Base-by-base conservation (phyloP, 2,329 filamentous ascomycete species). In the Fusarium citri region DNA sequence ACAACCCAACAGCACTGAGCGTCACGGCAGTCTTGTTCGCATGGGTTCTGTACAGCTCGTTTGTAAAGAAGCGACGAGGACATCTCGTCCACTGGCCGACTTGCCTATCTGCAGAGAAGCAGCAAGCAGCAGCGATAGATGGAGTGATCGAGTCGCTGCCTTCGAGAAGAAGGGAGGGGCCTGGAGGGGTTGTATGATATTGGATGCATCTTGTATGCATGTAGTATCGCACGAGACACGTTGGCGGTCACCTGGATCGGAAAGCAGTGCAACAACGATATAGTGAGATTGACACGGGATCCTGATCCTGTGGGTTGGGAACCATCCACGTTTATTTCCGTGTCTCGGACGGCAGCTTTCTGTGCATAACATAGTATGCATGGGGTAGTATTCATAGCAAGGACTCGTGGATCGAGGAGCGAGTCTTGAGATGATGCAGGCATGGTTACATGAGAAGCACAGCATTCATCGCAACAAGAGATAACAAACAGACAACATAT, bases 1-100 rank as follows among this genome's bases (percentile, higher is more conserved):
- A 82, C 58, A 89, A 86, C 75, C 91, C 91, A 0, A 85, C 88
- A 0, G 76, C 86, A 9, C 83, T 92, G 48, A 91, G 87, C 58
- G 83, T 85, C 5, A 80, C 73, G 0, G 87, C 89, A 1, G 83
- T 90, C 7, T 69, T 72, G 22, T 47, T 66, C 14, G 75, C 78
- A 18, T 75, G 76, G 58, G 65, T 60, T 11, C 34, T 78, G 51
- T 80, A 80, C 50, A 67, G 76, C 12, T 57, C 63, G 15, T 80
- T 79, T 54, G 78, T 80, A 12, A 74, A 72, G 22, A 61, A 66
- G 34, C 70, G 76, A 20, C 70, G 79, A 26, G 78, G 78, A 4
- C 78, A 80, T 65, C 71, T 80, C 46, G 73, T 80, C 28, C 78
- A 80, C 65, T 68, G 72, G 66, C 73, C 73, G 14, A 60, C 65